phyloP scores from a whole-genome alignment of 306 rosid genomes.

The Aeschynomene evenia region DNA sequence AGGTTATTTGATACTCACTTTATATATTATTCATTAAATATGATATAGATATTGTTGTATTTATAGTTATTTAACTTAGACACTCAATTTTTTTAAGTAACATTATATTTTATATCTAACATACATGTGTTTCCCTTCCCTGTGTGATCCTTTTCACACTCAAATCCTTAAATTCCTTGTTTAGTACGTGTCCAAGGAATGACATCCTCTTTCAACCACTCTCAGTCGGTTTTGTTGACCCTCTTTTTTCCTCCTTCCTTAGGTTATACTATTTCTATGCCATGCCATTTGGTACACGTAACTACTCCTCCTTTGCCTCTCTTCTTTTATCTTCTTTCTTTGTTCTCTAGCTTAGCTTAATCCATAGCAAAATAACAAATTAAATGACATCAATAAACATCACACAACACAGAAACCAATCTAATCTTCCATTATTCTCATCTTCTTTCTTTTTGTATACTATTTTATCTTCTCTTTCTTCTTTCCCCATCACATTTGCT shows the following conservation, averaged over 20 bases:
- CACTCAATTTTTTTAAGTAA: no score
- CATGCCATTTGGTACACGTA: conserved; percentile 38
- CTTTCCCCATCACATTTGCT: background rate
- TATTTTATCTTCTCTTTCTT: background rate
- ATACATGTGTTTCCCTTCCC: conserved; percentile 19
- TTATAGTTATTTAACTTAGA: no score
- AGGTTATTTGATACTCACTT: no score
- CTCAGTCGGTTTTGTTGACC: conserved; percentile 56
- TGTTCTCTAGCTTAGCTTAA: conserved; percentile 30
- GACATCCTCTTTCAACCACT: conserved; percentile 39
- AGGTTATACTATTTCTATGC: conserved; percentile 10
- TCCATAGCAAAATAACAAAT: background rate
- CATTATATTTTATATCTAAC: no score
- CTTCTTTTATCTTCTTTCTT: background rate
- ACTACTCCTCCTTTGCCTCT: conserved; percentile 10
- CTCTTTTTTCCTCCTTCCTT: conserved; percentile 18
- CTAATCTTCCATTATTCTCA: conserved; percentile 17
- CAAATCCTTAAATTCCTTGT: background rate
- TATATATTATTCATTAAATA: no score
- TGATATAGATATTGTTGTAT: no score
- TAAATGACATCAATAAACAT: background rate
- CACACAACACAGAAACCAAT: background rate
- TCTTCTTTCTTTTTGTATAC: conserved; percentile 8
- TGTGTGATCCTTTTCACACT: background rate
- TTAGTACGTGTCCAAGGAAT: conserved; percentile 39